Conservation (phyloP, 208 protist genomes). For the Trypanosoma avium region DNA sequence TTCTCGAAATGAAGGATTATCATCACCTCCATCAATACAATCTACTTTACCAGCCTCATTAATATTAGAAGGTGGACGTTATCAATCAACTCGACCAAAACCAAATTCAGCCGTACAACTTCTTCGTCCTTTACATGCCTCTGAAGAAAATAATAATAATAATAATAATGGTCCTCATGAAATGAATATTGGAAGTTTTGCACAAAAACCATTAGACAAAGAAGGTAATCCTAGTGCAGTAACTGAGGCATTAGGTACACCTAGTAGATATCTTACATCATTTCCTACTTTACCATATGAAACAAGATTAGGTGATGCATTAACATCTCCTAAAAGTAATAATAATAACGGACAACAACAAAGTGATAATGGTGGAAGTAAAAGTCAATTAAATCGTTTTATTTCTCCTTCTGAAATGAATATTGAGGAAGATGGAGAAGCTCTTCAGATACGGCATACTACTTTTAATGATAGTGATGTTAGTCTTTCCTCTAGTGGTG, state of each 20-base stretch:
- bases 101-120: not conserved
- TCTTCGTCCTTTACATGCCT: conserved; percentile 1
- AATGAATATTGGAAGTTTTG: not conserved
- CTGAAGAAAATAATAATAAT: not conserved
- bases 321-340: not conserved
- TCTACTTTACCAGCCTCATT: conserved; percentile 10
- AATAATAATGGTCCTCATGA: not conserved
- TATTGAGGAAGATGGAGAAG: not conserved
- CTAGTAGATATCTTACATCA: conserved; percentile 1
- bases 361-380: conserved; percentile 1
- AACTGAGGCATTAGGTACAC: not conserved
- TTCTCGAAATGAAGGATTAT: not conserved
- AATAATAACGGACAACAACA: too few relatives aligned
- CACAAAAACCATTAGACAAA: not conserved
- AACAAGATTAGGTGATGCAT: conserved; percentile 17
- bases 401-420: not conserved
- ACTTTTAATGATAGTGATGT: conserved; percentile 13
- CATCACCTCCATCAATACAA: not conserved
- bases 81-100: not conserved
- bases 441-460: not conserved
- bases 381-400: not conserved
- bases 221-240: not conserved
- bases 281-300: conserved; percentile 24
- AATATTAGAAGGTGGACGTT: not conserved
- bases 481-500: conserved; percentile 6